Evolutionary conservation across 768 basidiomycete genomes (phyloP), one percentile per base, ranked within the genome.

Genomic region (Trametes cinnabarina): DNA sequence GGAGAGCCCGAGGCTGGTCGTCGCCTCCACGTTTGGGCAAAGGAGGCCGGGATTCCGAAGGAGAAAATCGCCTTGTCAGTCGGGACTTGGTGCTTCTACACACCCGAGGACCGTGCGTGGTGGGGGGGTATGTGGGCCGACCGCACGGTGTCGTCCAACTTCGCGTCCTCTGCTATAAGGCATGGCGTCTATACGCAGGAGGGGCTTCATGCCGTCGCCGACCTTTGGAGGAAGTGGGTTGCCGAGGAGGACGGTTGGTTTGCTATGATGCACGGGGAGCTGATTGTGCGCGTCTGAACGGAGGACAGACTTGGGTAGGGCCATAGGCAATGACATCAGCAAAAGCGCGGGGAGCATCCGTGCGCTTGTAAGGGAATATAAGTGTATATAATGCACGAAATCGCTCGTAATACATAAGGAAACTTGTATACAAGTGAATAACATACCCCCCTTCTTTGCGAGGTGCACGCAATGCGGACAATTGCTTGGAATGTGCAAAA

Each of bases 1-100:
- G 73, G 72, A 1, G 74, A 78, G 52, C 77, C 78, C 0, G 60
- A 76, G 26, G 72, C 75, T 0, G 79, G 76, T 0, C 69, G 79
- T 4, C 64, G 68, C 23, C 51, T 79, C 23, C 68, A 74, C 30
- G 65, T 64, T 19, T 78, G 74, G 73, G 76, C 75, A 19, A 65
- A 71, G 30, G 22, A 63, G 44, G 78, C 76, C 1, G 78, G 77
- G 10, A 73, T 75, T 35, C 51, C 63, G 8, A 50, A 67, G 3
- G 56, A 51, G 1, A 58, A 64, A 14, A 69, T 79, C 23, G 67
- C 65, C 1, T 56, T 67, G 44, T 68, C 67, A 9, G 70, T 65
- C 0, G 71, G 75, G 3, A 66, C 70, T 25, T 74, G 71, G 76
- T 76, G 74, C 64, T 77, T 60, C 62, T 71, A 66, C 49, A 71